Evolutionary conservation across 768 basidiomycete species (phyloP).

Genomic region (Trametes cingulata): DNA sequence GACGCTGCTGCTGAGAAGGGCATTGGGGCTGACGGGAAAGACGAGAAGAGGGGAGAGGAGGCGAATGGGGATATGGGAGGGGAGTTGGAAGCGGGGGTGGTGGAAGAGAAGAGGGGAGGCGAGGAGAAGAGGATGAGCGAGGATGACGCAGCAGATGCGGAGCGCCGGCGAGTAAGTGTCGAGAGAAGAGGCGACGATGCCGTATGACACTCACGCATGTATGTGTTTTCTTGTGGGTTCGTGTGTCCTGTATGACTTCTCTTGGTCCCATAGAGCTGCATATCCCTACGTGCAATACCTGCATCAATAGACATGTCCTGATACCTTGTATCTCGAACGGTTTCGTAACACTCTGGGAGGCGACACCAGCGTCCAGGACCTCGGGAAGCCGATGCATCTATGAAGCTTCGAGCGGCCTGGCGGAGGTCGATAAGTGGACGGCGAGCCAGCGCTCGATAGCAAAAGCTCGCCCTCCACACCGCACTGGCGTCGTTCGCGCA

Average conservation of each 20-base stretch:
- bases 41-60: background rate
- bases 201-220: background rate
- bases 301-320: no score
- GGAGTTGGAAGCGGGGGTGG: background rate
- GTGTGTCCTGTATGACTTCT: background rate
- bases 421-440: no score
- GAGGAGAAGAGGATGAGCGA: background rate
- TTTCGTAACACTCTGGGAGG: no score
- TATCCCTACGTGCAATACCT: no score
- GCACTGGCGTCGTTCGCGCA: constrained; percentile 67
- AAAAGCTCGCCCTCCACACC: constrained; percentile 53
- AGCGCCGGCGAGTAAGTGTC: background rate
- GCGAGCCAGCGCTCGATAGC: no score
- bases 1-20: background rate
- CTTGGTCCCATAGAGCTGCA: no score
- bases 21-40: background rate
- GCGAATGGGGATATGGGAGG: background rate
- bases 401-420: no score
- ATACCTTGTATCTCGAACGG: no score
- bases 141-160: background rate
- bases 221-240: background rate
- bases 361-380: no score
- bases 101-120: background rate
- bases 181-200: constrained; percentile 1
- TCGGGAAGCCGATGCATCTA: no score